phyloP scores from a whole-genome alignment of 2,329 filamentous ascomycete species.

The Claviceps sp. region DNA sequence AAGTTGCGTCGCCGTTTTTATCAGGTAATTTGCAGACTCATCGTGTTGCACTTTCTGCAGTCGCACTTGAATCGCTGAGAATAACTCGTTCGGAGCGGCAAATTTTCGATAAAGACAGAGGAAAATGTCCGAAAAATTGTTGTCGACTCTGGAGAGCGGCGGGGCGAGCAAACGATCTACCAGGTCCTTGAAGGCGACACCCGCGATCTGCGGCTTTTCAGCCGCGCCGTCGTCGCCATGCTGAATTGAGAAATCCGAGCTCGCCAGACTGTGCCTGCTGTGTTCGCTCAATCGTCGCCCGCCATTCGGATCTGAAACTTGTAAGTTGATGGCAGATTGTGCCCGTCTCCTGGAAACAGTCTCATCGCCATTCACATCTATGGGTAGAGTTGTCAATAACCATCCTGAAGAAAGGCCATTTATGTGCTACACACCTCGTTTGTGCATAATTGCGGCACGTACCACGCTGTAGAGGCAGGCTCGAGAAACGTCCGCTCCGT shows the following conservation, averaged over 20 bases:
- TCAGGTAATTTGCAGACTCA: conserved; percentile 53
- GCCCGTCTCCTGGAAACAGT: conserved; percentile 38
- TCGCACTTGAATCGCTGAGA: conserved; percentile 63
- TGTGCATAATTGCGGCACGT: conserved; percentile 52
- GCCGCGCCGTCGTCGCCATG: conserved; percentile 50
- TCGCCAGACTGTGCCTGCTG: conserved; percentile 56
- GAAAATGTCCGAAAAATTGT: conserved; percentile 79
- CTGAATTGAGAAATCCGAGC: conserved; percentile 56
- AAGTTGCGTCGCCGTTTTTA: conserved; percentile 67
- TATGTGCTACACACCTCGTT: conserved; percentile 47
- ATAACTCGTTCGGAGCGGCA: conserved; percentile 63
- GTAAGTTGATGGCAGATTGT: conserved; percentile 48
- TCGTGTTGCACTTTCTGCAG: conserved; percentile 59
- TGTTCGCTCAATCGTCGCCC: conserved; percentile 44
- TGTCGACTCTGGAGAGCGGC: conserved; percentile 74
- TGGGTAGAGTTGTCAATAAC: neutral
- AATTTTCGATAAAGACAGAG: conserved; percentile 92
- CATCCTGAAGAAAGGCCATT: neutral
- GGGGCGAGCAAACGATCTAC: conserved; percentile 78
- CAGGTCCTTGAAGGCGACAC: conserved; percentile 53
- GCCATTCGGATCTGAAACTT: conserved; percentile 36
- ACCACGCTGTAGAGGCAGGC: conserved; percentile 66
- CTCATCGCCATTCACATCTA: conserved; percentile 29
- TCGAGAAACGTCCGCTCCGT: conserved; percentile 57
- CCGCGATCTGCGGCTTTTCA: conserved; percentile 32